A percentile compares a stretch with the other conserved stretches of the same genome.
phyloP scores from a whole-genome alignment of 2,329 filamentous ascomycete genomes.

The Paracorniculantispora psalliotae region DNA sequence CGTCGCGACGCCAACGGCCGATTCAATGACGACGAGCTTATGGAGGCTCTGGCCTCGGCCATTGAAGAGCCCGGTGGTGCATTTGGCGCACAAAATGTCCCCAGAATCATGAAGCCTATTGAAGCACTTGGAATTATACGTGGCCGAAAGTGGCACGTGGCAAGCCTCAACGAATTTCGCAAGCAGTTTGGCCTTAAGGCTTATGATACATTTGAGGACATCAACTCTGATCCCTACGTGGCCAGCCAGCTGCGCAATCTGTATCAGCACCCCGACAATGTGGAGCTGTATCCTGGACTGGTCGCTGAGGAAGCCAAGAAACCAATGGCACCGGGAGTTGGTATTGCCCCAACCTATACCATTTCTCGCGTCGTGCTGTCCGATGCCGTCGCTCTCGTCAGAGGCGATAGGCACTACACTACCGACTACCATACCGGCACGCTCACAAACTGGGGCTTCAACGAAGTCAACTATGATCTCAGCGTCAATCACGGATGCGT shows the following conservation, averaged over 20 bases:
- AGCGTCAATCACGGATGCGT: conserved; percentile 75
- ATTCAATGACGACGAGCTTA: conserved; percentile 73
- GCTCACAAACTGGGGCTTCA: conserved; percentile 80
- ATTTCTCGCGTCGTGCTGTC: conserved; percentile 72
- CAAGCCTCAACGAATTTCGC: conserved; percentile 78
- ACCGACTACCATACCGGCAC: conserved; percentile 68
- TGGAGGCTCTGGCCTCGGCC: conserved; percentile 60
- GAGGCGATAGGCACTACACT: conserved; percentile 75
- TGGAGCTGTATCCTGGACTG: conserved; percentile 76
- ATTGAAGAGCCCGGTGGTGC: conserved; percentile 74
- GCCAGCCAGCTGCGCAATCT: conserved; percentile 60
- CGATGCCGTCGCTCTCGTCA: conserved; percentile 72
- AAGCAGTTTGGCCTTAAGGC: conserved; percentile 74
- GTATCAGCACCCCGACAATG: conserved; percentile 73
- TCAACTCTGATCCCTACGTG: conserved; percentile 71
- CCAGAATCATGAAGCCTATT: conserved; percentile 65
- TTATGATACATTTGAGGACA: conserved; percentile 75
- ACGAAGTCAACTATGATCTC: conserved; percentile 67
- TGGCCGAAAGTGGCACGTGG: conserved; percentile 70
- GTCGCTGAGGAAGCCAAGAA: conserved; percentile 71
- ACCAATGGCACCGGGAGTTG: conserved; percentile 68
- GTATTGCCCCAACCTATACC: conserved; percentile 71
- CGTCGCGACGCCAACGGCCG: conserved; percentile 60
- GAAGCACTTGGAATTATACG: conserved; percentile 79
- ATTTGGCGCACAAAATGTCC: conserved; percentile 70